These are phyloP conservation scores for Gossypium rotundifolium DNA, from an alignment of 345 rosid species.

Conservation along the genomic window DNA sequence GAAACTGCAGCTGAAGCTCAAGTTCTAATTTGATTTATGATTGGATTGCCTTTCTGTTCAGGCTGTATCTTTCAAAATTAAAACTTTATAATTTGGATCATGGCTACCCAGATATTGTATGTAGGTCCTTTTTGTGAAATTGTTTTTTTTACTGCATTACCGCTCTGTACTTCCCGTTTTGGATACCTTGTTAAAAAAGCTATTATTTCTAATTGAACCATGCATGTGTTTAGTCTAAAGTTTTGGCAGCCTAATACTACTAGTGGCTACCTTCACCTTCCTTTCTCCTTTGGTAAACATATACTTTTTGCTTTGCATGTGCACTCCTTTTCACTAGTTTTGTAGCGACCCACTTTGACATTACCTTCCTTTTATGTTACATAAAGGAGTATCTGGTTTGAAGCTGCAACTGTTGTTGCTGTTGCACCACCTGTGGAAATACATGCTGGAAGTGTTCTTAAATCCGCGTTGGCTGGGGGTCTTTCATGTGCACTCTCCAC, in stretches of 20 bases:
- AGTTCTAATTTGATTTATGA: background rate
- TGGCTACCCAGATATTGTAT: background rate
- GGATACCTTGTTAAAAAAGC: background rate
- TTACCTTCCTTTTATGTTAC: slow-evolving; percentile 16
- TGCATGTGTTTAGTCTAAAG: background rate
- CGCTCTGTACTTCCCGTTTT: background rate
- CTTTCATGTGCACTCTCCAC: slow-evolving; percentile 92
- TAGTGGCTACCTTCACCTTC: background rate
- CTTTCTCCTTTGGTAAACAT: background rate
- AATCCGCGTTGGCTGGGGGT: slow-evolving; percentile 97
- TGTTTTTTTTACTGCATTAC: background rate
- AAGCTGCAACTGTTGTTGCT: slow-evolving; percentile 96
- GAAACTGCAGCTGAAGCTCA: background rate
- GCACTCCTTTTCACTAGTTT: background rate
- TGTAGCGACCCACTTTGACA: background rate
- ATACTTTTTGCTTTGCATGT: background rate
- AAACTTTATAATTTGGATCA: background rate
- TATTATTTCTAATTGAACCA: background rate
- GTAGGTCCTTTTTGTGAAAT: background rate
- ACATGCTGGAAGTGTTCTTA: slow-evolving; percentile 86
- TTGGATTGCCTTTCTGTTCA: background rate
- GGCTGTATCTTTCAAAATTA: background rate
- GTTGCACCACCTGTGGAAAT: slow-evolving; percentile 88
- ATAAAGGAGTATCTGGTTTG: slow-evolving; percentile 88
- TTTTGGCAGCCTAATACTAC: background rate